A percentile compares a stretch with the other conserved stretches of the same genome.
Evolutionary conservation across 768 basidiomycete genomes (phyloP).

Genomic region (Collybiopsis luxurians): DNA sequence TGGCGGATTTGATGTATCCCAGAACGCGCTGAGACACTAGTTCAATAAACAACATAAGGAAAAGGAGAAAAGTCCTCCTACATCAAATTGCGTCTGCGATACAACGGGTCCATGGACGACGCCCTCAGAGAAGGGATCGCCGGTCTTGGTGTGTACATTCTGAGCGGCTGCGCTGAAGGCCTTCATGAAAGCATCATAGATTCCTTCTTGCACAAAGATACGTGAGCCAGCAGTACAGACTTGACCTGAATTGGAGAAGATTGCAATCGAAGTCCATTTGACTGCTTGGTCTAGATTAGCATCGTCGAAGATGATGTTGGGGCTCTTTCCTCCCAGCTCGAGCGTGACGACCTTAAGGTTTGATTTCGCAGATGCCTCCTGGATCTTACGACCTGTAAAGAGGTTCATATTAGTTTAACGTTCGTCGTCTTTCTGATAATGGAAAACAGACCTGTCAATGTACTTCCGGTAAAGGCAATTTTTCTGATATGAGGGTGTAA

Average conservation of each 20-base stretch:
- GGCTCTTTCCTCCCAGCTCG: conserved; percentile 74
- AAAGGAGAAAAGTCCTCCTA: conserved; percentile 21
- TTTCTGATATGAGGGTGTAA: conserved; percentile 57
- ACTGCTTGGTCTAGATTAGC: conserved; percentile 58
- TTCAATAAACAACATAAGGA: background rate
- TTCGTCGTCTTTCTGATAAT: too few species aligned
- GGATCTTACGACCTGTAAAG: conserved; percentile 58
- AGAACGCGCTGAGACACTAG: conserved; percentile 45
- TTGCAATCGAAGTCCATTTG: conserved; percentile 55
- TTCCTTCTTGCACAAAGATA: conserved; percentile 52
- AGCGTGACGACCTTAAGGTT: conserved; percentile 72
- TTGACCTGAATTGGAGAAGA: conserved; percentile 52
- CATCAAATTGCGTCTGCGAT: conserved; percentile 46
- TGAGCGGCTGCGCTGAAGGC: conserved; percentile 34
- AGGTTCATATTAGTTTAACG: too few species aligned
- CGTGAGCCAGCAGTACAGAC: conserved; percentile 53
- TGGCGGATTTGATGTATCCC: conserved; percentile 59
- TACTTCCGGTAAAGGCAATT: conserved; percentile 73
- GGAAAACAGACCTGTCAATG: conserved; percentile 22
- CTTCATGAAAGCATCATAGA: conserved; percentile 57
- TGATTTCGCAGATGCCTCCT: conserved; percentile 61
- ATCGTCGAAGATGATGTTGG: conserved; percentile 60
- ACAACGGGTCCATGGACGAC: conserved; percentile 48
- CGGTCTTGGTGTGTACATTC: conserved; percentile 38
- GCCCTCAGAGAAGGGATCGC: conserved; percentile 40